Evolutionary conservation across 73 alveolate species (phyloP).

Genomic region (Paramecium bursaria): DNA sequence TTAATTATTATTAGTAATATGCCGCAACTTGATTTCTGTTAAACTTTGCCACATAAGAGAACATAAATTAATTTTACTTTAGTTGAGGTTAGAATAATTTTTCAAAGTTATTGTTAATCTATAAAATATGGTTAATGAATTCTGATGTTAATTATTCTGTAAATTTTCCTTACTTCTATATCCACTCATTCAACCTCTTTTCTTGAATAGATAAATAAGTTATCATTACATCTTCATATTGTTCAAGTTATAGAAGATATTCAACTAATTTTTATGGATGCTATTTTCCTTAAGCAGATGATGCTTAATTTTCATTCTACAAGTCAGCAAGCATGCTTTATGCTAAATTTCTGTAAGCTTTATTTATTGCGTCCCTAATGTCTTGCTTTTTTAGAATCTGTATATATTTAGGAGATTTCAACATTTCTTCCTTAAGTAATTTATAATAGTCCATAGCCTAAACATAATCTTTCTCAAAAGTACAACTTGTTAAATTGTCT

Average conservation of each 20-base stretch:
- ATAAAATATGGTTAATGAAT: not conserved
- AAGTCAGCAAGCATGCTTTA: conserved; percentile 8
- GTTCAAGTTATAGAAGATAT: not conserved
- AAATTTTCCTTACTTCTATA: not conserved
- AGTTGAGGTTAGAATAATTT: not conserved
- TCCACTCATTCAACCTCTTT: conserved; percentile 28
- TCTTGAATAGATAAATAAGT: not conserved
- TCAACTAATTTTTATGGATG: conserved; percentile 6
- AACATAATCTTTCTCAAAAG: conserved; percentile 42
- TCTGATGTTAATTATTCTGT: not conserved
- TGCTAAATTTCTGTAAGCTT: conserved; percentile 12
- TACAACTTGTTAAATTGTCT: conserved; percentile 34
- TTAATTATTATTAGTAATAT: not conserved
- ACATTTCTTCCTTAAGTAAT: not conserved
- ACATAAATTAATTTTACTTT: conserved; percentile 3
- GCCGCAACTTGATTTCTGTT: not conserved
- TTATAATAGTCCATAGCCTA: conserved; percentile 37
- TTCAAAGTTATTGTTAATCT: conserved; percentile 6
- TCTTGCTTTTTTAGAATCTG: conserved; percentile 27
- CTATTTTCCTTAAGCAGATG: too few relatives aligned
- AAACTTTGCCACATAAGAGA: conserved; percentile 17
- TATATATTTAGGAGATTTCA: not conserved
- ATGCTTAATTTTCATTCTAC: conserved; percentile 7
- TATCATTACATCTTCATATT: not conserved
- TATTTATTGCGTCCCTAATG: conserved; percentile 5